phyloP scores from a whole-genome alignment of 257 asterid genomes.

The Solanum tarapatanum region DNA sequence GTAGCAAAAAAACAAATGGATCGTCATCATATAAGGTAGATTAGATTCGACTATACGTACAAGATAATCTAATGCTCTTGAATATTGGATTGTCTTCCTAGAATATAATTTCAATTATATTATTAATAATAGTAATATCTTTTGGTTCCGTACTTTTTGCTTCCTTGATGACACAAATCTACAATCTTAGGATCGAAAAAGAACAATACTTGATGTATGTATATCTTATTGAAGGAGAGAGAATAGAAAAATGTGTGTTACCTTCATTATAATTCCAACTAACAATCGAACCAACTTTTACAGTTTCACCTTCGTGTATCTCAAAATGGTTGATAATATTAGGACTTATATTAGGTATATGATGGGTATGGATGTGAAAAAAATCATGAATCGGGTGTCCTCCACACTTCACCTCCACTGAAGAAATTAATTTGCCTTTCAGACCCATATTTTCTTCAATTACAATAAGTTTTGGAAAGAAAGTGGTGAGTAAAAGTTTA shows the following conservation, averaged over 20 bases:
- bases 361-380: neutral
- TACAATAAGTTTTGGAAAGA: neutral
- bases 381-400: neutral
- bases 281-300: neutral
- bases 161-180: neutral
- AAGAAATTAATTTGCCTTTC: neutral
- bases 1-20: neutral
- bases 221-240: neutral
- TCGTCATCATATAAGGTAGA: no score
- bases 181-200: no score
- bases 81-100: no score
- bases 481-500: neutral
- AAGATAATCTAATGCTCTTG: neutral
- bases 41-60: no score
- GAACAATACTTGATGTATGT: neutral
- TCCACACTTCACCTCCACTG: neutral
- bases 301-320: neutral
- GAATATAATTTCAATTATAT: neutral
- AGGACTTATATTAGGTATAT: neutral
- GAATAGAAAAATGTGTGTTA: neutral
- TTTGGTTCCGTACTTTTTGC: no score
- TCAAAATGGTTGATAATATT: neutral
- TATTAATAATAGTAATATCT: no score
- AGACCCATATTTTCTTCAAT: neutral
- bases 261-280: neutral